Evolutionary conservation across 345 rosid species (phyloP), one percentile per base, ranked within the genome.

Genomic region (Citrus medica): DNA sequence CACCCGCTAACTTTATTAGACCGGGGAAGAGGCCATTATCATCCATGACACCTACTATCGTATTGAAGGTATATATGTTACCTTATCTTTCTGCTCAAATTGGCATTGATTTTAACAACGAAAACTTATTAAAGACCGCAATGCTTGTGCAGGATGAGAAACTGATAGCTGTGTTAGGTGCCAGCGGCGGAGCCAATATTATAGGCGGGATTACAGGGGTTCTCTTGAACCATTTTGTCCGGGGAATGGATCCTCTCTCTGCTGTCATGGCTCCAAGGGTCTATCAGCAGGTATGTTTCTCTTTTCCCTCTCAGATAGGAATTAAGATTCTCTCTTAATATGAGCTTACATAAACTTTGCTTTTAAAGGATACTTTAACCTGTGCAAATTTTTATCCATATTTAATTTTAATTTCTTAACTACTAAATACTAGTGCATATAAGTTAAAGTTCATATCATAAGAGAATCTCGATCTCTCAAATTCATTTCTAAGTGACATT

Each of bases 11-110:
- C 77, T 88, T 88, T 60, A 60, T 92, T 70, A 83, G 83, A 10
- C 92, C 92, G 0, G 84, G 90, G 6, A 92, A 90, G 82, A 81
- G 96, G 76, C 91, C 94, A 5, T 78, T 92, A 70, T 90, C 92
- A 13, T 88, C 96, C 62, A 90, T 90, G 91, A 9, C 90, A 19
- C 92, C 96, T 9, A 86, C 89, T 21, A 85, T 92, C 67, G 78
- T 92, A 28, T 69, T 88, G 68, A 85, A 90, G 89, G 94, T 87
- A 33, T 46, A 12, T 3, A 46, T 60, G 40, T 68, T 30, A 13
- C 30, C 59, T 55, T 63, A 4, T 21, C 3, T 30, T 17, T 27
- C 28, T 40, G 21, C 67, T 59, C 42, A 13, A 40, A 27, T 78
- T 7, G 67, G 13, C 14, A 22, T 37, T 73, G 62, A 58, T 22